phyloP scores from a whole-genome alignment of 176 grass and related monocot genomes.

The Avena eriantha region DNA sequence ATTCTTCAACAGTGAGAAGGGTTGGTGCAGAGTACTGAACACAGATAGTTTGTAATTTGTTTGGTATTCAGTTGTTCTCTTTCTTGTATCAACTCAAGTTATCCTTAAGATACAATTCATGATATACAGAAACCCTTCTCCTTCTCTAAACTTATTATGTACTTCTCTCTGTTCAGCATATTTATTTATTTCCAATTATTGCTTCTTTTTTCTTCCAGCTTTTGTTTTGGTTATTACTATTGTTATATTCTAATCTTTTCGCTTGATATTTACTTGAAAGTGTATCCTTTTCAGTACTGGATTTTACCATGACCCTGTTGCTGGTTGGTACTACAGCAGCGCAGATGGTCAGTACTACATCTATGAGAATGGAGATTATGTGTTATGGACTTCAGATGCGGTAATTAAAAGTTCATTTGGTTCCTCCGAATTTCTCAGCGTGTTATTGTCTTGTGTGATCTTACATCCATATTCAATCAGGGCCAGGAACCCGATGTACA shows the following conservation, averaged over 20 bases:
- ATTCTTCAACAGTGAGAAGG: neutral
- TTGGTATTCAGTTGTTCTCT: neutral
- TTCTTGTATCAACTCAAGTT: neutral
- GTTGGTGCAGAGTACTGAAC: neutral
- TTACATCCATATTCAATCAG: conserved; percentile 52
- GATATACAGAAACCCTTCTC: neutral
- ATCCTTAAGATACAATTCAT: conserved; percentile 12
- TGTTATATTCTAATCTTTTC: neutral
- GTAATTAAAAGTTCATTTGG: conserved; percentile 32
- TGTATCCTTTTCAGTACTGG: conserved; percentile 66
- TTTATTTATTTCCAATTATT: neutral
- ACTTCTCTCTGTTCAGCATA: neutral
- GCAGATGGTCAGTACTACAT: conserved; percentile 73
- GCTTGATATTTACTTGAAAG: conserved; percentile 35
- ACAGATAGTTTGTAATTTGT: neutral
- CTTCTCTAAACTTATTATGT: neutral
- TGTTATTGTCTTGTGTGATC: neutral
- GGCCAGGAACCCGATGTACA: conserved; percentile 39
- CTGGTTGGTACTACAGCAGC: conserved; percentile 88
- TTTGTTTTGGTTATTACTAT: neutral
- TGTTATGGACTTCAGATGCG: conserved; percentile 43
- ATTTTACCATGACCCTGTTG: conserved; percentile 83
- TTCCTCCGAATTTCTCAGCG: conserved; percentile 23
- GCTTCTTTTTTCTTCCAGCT: neutral
- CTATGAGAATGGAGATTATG: conserved; percentile 68